These are phyloP conservation scores for Megacollybia marginata DNA, from an alignment of 768 basidiomycete species.

Conservation along the genomic window DNA sequence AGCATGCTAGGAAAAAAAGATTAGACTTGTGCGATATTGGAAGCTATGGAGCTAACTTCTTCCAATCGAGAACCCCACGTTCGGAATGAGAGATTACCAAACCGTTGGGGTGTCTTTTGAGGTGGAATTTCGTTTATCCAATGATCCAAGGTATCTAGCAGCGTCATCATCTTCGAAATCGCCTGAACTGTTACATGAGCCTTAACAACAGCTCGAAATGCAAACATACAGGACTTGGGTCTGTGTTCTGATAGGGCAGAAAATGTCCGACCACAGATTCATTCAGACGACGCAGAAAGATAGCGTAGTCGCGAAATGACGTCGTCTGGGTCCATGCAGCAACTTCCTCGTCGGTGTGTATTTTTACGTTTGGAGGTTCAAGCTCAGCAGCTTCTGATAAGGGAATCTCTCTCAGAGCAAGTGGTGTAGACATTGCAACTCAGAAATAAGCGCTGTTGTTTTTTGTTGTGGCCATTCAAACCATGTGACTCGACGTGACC, in stretches of 20 bases:
- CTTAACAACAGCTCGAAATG: not conserved
- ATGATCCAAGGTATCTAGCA: slow-evolving; percentile 58
- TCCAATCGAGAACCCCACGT: slow-evolving; percentile 75
- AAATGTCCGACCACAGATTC: slow-evolving; percentile 66
- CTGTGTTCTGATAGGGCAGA: slow-evolving; percentile 34
- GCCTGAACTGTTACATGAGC: slow-evolving; percentile 26
- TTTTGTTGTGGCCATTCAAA: too few relatives aligned
- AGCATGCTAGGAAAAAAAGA: slow-evolving; percentile 37
- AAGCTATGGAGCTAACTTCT: slow-evolving; percentile 41
- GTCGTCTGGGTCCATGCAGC: slow-evolving; percentile 61
- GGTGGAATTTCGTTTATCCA: slow-evolving; percentile 86
- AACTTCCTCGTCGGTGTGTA: slow-evolving; percentile 69
- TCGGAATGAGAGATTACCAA: slow-evolving; percentile 88
- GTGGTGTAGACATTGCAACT: not conserved
- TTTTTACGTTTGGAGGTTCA: slow-evolving; percentile 40
- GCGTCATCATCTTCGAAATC: slow-evolving; percentile 34
- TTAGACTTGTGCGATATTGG: not conserved
- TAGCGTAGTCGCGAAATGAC: slow-evolving; percentile 66
- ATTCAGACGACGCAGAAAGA: slow-evolving; percentile 71
- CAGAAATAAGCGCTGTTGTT: too few relatives aligned
- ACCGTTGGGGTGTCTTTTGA: slow-evolving; percentile 68
- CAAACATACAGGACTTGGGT: slow-evolving; percentile 28
- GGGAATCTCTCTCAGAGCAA: slow-evolving; percentile 22
- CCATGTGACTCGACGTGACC: too few relatives aligned
- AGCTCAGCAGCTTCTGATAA: slow-evolving; percentile 5